phyloP scores from a whole-genome alignment of 805 yeast species.

The Ogataea kodamae region DNA sequence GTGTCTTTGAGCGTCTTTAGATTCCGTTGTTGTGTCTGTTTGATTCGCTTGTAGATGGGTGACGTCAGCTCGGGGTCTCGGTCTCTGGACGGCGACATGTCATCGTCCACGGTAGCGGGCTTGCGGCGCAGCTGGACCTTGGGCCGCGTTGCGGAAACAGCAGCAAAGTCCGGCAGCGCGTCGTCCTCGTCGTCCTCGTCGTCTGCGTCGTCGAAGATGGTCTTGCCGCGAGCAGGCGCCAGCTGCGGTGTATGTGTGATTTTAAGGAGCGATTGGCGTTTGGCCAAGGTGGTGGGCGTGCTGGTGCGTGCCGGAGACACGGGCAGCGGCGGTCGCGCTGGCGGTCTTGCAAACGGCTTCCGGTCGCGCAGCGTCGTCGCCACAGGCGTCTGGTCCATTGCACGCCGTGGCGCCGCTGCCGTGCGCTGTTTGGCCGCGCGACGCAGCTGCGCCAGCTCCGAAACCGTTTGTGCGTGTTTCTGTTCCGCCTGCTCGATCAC shows the following conservation, averaged over 20 bases:
- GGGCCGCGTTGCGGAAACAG: slow-evolving; percentile 3
- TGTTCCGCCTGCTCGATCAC: slow-evolving; percentile 10
- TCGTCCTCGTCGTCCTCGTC: slow-evolving; percentile 5
- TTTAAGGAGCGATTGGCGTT: slow-evolving; percentile 3
- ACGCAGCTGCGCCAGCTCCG: slow-evolving; percentile 9
- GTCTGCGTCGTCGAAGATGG: slow-evolving; percentile 9
- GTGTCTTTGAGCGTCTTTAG: slow-evolving; percentile 4
- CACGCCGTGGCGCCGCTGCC: neutral
- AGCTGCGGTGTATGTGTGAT: slow-evolving; percentile 2
- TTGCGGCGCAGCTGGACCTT: slow-evolving; percentile 8
- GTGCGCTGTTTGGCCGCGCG: slow-evolving; percentile 3
- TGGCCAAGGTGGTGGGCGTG: slow-evolving; percentile 1
- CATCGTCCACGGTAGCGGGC: slow-evolving; percentile 3
- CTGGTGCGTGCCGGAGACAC: slow-evolving; percentile 1
- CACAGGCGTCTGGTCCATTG: slow-evolving; percentile 1
- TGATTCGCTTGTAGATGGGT: slow-evolving; percentile 22
- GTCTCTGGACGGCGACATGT: slow-evolving; percentile 14
- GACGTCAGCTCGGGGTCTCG: slow-evolving; percentile 11
- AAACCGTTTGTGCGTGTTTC: slow-evolving; percentile 5
- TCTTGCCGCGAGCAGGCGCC: slow-evolving; percentile 1
- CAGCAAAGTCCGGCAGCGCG: slow-evolving; percentile 5
- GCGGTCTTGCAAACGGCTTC: slow-evolving; percentile 1
- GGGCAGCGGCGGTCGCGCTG: neutral
- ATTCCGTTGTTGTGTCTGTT: slow-evolving; percentile 13
- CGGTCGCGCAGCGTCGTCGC: slow-evolving; percentile 1